Conservation (phyloP, 257 asterid genomes). For the Solanum rostratum region DNA sequence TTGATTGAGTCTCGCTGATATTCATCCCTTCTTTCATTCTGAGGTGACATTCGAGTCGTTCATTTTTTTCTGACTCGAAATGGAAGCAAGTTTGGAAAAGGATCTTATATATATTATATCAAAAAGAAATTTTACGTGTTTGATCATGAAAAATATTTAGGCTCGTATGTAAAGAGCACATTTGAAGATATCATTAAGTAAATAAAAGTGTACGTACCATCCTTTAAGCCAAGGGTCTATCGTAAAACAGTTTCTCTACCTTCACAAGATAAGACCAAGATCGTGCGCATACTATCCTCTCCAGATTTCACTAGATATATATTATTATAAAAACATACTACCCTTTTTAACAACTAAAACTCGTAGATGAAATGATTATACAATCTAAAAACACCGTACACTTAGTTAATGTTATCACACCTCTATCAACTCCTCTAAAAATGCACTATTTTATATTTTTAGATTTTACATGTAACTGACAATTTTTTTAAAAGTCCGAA, state of each 20-base stretch:
- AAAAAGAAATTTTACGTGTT: neutral
- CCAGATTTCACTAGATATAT: too few relatives aligned
- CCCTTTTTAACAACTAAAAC: neutral
- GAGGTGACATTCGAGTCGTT: neutral
- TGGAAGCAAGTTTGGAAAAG: neutral
- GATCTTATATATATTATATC: neutral
- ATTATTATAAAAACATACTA: neutral
- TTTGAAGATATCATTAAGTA: neutral
- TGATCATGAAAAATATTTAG: neutral
- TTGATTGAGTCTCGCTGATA: neutral
- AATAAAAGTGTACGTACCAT: neutral
- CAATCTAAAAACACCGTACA: neutral
- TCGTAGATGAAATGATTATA: neutral
- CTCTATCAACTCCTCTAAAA: neutral
- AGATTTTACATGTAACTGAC: neutral
- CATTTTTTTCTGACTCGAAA: neutral
- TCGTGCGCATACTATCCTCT: neutral
- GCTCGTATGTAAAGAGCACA: accelerated
- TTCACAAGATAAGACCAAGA: neutral
- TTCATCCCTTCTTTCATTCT: neutral
- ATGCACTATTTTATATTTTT: neutral
- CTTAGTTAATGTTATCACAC: neutral
- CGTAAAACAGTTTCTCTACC: too few relatives aligned
- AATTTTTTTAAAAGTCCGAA: neutral
- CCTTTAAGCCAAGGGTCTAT: too few relatives aligned